Base-by-base conservation (phyloP, 495 filamentous ascomycete species). In the Penicillium lividum region DNA sequence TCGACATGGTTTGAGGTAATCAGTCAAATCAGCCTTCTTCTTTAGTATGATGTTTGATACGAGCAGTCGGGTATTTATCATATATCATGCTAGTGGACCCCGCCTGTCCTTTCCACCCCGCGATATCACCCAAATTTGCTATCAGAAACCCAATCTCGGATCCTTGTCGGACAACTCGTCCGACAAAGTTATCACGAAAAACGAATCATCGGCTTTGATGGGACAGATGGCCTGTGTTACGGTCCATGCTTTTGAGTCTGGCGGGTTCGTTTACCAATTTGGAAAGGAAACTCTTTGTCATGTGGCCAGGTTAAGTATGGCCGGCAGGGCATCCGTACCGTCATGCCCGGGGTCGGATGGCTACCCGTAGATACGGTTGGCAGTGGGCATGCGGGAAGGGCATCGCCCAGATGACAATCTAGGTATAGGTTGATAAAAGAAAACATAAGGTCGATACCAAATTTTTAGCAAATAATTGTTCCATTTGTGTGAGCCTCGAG, bases 301-400 rank as follows among this genome's bases (percentile, higher is more conserved):
- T 53, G 33, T 42, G 52, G 10, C 36, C 51, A 29, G 36, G 11
- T 44, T 4, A 25, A 9, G 54, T 34, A 43, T 58, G 57, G 38
- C 51, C 62, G 58, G 62, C 40, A 60, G 57, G 57, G 51, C 30
- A 38, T 45, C 61, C 62, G 62, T 34, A 16, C 49, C 34, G 50
- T 50, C 48, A 44, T 38, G n/a, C 36, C 16, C 7, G 40, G 27
- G 15, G 48, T 40, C 55, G 47, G 55, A 36, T 22, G 28, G 25
- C 16, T 42, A 18, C 47, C 54, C 45, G 34, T 33, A 13, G 22
- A 38, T 52, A 52, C 7, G 49, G 15, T 40, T 38, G 13, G 38
- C 38, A 40, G 10, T 22, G 22, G n/a, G 3, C 38, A 40, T 15
- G 38, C 38, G 38, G 15, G 38, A 4, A 16, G 7, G 4, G 38